Base-by-base conservation (phyloP, 2,329 filamentous ascomycete species). In the Fusarium pseudograminearum region DNA sequence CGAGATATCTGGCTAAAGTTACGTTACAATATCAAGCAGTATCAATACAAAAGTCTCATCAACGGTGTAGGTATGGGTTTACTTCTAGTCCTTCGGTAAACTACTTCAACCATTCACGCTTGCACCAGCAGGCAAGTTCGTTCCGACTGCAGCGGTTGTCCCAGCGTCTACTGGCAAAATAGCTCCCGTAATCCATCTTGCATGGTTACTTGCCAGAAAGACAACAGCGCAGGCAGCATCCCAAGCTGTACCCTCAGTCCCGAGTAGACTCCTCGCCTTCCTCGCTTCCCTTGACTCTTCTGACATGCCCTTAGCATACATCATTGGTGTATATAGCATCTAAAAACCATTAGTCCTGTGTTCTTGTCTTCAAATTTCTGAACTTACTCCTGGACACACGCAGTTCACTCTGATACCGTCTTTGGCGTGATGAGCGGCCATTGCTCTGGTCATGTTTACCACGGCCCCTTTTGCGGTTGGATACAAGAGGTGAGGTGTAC, bases 381-480 rank as follows among this genome's bases (percentile, higher is more conserved):
- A 20, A 15, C 59, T 60, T 33, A 61, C 62, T 12, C 81, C 83
- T 5, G 83, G 83, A 64, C 82, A 84, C 1, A 86, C 83, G 24
- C 83, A 85, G 45, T 86, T 86, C 3, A 85, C 83, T 8, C 83
- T 76, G 20, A 86, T 83, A 6, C 81, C 80, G 3, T 83, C 77
- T 22, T 70, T 59, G 6, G 78, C 83, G 66, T 86, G 84, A 33
- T 86, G 81, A 3, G 82, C 82, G 2, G 84, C 84, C 84, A 86
- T 86, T 2, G 83, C 82, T 2, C 83, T 72, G 1, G 84, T 85
- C 83, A 86, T 85, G 26, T 85, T 82, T 4, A 85, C 78, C 2
- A 86, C 80, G 0, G 83, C 83, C 1, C 83, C 83, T 61, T 85
- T 85, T 63, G 78, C 80, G 0, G 83, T 84, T 9, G 83, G 83